Evolutionary conservation across 2,329 filamentous ascomycete species (phyloP), one percentile per base, ranked within the genome.

Genomic region (Sclerotinia borealis): DNA sequence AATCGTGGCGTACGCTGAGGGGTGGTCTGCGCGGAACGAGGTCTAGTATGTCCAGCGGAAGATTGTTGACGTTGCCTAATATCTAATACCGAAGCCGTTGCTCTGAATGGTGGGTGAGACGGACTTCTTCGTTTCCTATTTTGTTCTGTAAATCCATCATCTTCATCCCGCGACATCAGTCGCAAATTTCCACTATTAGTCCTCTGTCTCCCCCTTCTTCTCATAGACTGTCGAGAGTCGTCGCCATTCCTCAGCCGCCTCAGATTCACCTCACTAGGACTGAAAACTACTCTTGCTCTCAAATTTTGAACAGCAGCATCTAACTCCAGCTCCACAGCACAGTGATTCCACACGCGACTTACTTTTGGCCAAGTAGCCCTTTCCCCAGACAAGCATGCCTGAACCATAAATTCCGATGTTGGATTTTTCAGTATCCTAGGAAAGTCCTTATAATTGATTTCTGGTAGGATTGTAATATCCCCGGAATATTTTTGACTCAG

Each of bases 341-440:
- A 92, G 61, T 92, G 89, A 72, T 96, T 95, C 45, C 90, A 83
- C 70, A 98, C 90, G 15, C 92, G 86, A 67, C 89, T 89, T 11
- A 98, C 78, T 73, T 93, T 93, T 0, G 93, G 92, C 93, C 93
- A 98, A 0, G 93, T 96, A 3, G 93, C 93, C 63, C 87, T 83
- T 75, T 97, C 91, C 8, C 93, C 93, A 31, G 85, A 83, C 8
- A 91, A 78, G 70, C 90, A 90, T 10, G 90, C 88, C 52, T 89
- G 83, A 6, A 88, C 75, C 91, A 98, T 96, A 74, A 96, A 98
- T 5, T 93, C 90, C 0, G 86, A 79, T 0, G 89, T 92, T 1
- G 93, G 93, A 64, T 98, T 98, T 67, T 83, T 88, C 50, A 98
- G 79, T 31, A 97, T 86, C 10, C 84, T 83, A 0, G 90, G 88